Base-by-base conservation (phyloP, 179 eudicot species). In the Gypsophila paniculata region DNA sequence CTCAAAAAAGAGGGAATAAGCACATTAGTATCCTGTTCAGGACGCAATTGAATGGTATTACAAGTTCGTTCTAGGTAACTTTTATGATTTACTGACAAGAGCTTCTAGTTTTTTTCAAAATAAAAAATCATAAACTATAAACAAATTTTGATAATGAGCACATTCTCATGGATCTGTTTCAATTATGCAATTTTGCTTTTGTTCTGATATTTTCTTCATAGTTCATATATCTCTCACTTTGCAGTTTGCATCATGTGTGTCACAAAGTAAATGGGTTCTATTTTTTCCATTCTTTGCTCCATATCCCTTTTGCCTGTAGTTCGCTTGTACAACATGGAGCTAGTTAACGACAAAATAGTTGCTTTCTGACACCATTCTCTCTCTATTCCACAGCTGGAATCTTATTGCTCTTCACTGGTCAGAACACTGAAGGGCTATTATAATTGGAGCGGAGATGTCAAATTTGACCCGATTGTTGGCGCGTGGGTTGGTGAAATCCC, bases 401-500 rank as follows among this genome's bases (percentile, higher is more conserved):
- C 75, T 38, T 77, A 74, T 74, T 91, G 89, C 77, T 53, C 78
- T 73, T 76, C 85, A 53, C 75, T 89, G 67, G 77, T 93, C 26
- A 59, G 73, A 76, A 87, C 74, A 82, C 79, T 93, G 68, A 87
- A 85, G 78, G 86, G 80, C 44, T 73, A 68, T 44, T 88, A 80
- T 74, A 83, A 86, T 68, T 93, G 97, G 97, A 77, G 82, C 66
- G 98, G 85, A 68, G 89, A 89, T 34, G 80, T 89, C 70, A 75
- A 23, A 15, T 80, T 59, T 58, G 85, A 85, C 44, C 75, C 86
- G 57, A 70, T 74, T 69, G 48, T 76, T 54, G 91, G 90, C 69
- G 97, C 88, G 22, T 91, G 90, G 89, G 76, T 84, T 59, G 98
- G 98, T n/a, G 81, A 86, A 71, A 75, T 89, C 39, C 98, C 97